phyloP scores from a whole-genome alignment of 768 basidiomycete genomes.

The Dacryopinax primogenitus region DNA sequence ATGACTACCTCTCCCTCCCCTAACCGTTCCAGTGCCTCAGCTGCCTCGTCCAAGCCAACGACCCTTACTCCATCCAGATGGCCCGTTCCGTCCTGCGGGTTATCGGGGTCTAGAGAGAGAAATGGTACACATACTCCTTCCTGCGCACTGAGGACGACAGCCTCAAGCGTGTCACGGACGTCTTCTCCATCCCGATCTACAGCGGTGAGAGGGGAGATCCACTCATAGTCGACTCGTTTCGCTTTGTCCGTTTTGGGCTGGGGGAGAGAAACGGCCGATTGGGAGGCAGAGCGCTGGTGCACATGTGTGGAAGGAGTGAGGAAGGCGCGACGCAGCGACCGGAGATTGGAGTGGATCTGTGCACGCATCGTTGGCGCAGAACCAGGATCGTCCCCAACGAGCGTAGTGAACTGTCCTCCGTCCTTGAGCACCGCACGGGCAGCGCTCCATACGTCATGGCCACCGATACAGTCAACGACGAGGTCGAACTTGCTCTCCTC shows the following conservation, averaged over 20 bases:
- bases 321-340: constrained; percentile 36
- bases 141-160: constrained; percentile 31
- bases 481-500: constrained; percentile 52
- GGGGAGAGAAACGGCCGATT: neutral
- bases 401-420: constrained; percentile 58
- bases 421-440: constrained; percentile 45
- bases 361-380: constrained; percentile 58
- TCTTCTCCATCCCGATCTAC: constrained; percentile 75
- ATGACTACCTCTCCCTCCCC: neutral
- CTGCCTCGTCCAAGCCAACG: neutral
- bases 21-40: neutral
- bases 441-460: constrained; percentile 65
- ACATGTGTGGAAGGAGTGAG: neutral
- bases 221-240: constrained; percentile 52
- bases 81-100: neutral
- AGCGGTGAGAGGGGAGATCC: constrained; percentile 69
- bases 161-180: constrained; percentile 41
- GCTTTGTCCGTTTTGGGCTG: neutral
- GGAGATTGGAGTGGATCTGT: constrained; percentile 58
- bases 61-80: neutral
- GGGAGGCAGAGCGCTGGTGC: neutral
- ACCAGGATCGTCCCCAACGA: constrained; percentile 58
- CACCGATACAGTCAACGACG: constrained; percentile 72
- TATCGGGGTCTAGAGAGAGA: neutral
- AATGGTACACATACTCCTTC: constrained; percentile 19